Conservation (phyloP, 305 asterid species). For the Solanum hybrid region DNA sequence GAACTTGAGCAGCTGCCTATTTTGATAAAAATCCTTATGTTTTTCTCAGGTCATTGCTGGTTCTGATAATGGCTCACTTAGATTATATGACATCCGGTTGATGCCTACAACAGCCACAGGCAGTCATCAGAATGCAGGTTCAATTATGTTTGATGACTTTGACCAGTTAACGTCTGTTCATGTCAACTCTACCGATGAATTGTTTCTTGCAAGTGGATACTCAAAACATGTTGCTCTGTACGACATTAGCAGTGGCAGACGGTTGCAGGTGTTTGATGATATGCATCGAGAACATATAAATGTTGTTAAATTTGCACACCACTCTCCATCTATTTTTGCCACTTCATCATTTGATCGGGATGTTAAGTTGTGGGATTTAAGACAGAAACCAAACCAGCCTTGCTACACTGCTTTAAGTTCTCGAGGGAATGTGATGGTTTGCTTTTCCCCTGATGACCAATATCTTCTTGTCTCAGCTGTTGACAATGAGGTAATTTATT, state of each 20-base stretch:
- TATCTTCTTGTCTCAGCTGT: conserved; percentile 93
- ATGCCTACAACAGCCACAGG: conserved; percentile 37
- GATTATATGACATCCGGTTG: conserved; percentile 54
- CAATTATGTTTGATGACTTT: conserved; percentile 65
- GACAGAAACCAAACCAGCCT: conserved; percentile 67
- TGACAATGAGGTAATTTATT: conserved; percentile 76
- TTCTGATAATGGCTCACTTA: conserved; percentile 83
- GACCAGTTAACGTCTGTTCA: conserved; percentile 93
- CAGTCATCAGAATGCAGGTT: conserved; percentile 24
- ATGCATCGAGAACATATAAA: conserved; percentile 86
- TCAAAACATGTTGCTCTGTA: conserved; percentile 76
- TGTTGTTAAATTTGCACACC: conserved; percentile 85
- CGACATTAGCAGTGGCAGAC: conserved; percentile 64
- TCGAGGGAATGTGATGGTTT: conserved; percentile 90
- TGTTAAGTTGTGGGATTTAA: conserved; percentile 91
- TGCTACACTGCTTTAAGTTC: conserved; percentile 80
- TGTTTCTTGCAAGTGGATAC: conserved; percentile 92
- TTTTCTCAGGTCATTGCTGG: conserved; percentile 85
- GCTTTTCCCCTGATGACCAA: conserved; percentile 92
- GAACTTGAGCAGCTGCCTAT: neutral
- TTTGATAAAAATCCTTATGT: neutral
- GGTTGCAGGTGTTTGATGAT: conserved; percentile 68
- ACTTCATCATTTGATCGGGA: conserved; percentile 87
- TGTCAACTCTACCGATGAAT: conserved; percentile 82
- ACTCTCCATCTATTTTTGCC: conserved; percentile 78